Evolutionary conservation across 441 rosid genomes (phyloP), one percentile per base, ranked within the genome.

Genomic region (Erodium texanum): DNA sequence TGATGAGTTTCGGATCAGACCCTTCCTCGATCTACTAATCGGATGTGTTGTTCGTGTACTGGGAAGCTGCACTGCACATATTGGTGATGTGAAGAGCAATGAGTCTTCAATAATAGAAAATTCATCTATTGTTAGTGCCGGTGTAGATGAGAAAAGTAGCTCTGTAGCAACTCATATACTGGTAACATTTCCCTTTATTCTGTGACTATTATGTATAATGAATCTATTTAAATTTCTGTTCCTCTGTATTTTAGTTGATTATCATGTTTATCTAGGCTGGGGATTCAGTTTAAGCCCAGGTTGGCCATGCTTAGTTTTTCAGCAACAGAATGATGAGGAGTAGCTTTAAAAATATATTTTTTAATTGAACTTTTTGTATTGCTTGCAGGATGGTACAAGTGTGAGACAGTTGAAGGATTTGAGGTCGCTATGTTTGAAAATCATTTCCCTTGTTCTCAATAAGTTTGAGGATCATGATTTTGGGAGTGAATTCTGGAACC

Each of bases 381-480:
- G 18, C 66, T 64, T 77, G 85, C 87, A 94, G 99, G 79, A 79
- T 71, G 77, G 78, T 65, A 56, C 84, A 50, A 69, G 71, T 70
- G 52, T 82, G 68, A 87, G 82, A 82, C 93, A 89, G 77, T 76
- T 83, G 61, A 92, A 90, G 85, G 96, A 87, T 75, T 65, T 92
- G 77, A 86, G 99, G 79, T 89, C 98, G 65, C 77, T 89, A 32
- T 86, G 96, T 82, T 81, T 95, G 80, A 89, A 83, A 81, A 78
- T 92, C 73, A 68, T 95, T 73, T 82, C 92, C 59, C 64, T 75
- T 78, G 88, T 86, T 79, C 89, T 93, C 66, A 86, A 87, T 64
- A 88, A 93, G 82, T 89, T 89, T 63, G 96, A 87, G 74, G 89
- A 87, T 73, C 89, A 83, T 85, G 87, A 88, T 71, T 86, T 87